Base-by-base conservation (phyloP, 176 grass and related monocot species). In the Stipa capillata region DNA sequence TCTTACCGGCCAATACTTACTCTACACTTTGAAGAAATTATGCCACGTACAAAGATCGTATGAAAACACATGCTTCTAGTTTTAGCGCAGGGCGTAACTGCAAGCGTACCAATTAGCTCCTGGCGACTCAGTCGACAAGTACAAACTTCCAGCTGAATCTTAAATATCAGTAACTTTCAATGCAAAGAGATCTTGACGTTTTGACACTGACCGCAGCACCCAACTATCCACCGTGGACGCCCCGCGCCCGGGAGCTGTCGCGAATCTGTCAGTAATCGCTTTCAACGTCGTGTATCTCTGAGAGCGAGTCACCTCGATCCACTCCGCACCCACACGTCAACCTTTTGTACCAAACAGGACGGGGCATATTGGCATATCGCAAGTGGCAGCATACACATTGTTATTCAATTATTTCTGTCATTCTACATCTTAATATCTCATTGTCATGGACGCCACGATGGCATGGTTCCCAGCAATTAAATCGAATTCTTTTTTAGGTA, bases 241-340 rank as follows among this genome's bases (percentile, higher is more conserved):
- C 55, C 74, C 43, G 52, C 53, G 82, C 34, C 48, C 1, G 44
- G 82, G 67, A 74, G 69, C 84, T 86, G 78, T 75, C 52, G 66
- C 79, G 72, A 54, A 62, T 77, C 64, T 82, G 79, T 77, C 65
- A 55, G 44, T 54, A n/a, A 61, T 82, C 71, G 78, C 70, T 54
- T 1, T 86, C 69, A 29, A 39, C 31, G 3, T 7, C 24, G 18
- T 2, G 13, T 13, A 18, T n/a, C n/a, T n/a, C n/a, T 3, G 67
- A 66, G 5, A 24, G 36, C 58, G 63, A 45, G 27, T 11, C 36
- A n/a, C 14, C 42, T n/a, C n/a, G n/a, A n/a, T 9, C 56, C 54
- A 0, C 33, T 2, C 13, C 28, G 13, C n/a, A 49, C 45, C 31
- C 31, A 18, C 14, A 18, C 59, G n/a, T 20, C 31, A 45, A 25